Percentiles rank a stretch among this genome's conserved stretches.
These are phyloP conservation scores for Alternaria triticina DNA, from an alignment of 2,329 filamentous ascomycete species.

Conservation along the genomic window DNA sequence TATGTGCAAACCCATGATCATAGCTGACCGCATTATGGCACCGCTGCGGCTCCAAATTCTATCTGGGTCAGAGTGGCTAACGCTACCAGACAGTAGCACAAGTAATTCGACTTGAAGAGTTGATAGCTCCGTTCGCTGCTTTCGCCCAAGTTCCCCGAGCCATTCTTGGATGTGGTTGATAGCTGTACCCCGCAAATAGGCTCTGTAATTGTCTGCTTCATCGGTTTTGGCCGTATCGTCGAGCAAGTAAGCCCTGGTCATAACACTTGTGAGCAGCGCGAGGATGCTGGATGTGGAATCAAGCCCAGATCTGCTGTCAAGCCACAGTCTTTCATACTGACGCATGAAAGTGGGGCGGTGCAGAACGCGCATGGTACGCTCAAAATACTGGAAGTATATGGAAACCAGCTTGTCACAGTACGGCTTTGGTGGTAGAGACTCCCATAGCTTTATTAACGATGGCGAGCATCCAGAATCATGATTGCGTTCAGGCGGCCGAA, in stretches of 20 bases:
- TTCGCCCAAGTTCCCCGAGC: conserved; percentile 30
- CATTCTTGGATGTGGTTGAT: conserved; percentile 27
- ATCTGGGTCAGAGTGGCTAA: conserved; percentile 18
- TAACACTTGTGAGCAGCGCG: conserved; percentile 25
- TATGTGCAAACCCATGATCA: conserved; percentile 52
- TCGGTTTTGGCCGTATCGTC: conserved; percentile 9
- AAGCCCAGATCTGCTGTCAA: conserved; percentile 10
- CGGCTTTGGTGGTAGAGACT: conserved; percentile 24
- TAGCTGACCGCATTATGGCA: conserved; percentile 49
- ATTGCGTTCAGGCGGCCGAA: conserved; percentile 9
- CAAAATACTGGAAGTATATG: conserved; percentile 28
- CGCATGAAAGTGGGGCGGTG: conserved; percentile 34
- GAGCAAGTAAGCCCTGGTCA: conserved; percentile 32
- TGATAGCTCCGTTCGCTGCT: conserved; percentile 26
- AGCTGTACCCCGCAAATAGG: conserved; percentile 20
- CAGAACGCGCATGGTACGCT: conserved; percentile 32
- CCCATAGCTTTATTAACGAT: conserved; percentile 25
- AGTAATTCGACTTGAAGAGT: conserved; percentile 29
- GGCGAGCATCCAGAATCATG: conserved; percentile 17
- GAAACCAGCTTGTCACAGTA: conserved; percentile 30
- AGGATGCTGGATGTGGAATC: conserved; percentile 29
- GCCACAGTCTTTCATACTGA: conserved; percentile 30
- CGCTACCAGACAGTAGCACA: conserved; percentile 19
- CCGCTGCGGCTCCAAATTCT: conserved; percentile 39
- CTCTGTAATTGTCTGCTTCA: conserved; percentile 12